Evolutionary conservation across 2,329 filamentous ascomycete species (phyloP), one percentile per base, ranked within the genome.

Genomic region (Calonectria pseudoturangicola): DNA sequence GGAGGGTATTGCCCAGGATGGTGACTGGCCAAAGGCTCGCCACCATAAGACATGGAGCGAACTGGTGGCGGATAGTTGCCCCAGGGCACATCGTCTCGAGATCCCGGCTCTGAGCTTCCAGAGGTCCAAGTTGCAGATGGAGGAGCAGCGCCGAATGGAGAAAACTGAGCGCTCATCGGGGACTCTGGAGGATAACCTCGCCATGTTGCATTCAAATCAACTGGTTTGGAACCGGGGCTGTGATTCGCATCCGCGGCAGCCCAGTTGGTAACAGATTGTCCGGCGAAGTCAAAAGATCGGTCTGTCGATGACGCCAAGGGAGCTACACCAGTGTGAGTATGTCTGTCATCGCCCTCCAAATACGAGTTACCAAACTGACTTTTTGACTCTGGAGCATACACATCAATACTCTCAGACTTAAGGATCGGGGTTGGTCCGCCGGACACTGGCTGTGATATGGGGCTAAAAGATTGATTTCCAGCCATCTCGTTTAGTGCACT

Each of bases 1-100:
- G 84, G 77, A n/a, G 85, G 79, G 70, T 87, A 89, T 28, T 85
- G 84, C 1, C 79, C 73, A 21, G 84, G 78, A 27, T 83, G 81
- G 10, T 84, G 84, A 62, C 80, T 79, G 4, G 78, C 72, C 68
- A 84, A 77, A 43, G 81, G 79, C 21, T 89, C 88, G 50, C 85
- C 84, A 33, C 87, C 84, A 62, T 87, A 89, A 0, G 88, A 89
- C 77, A 89, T 81, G 5, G 88, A 89, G 54, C 88, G 85, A 33
- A 82, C 78, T 16, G 84, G 83, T 7, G 86, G 83, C 2, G 85
- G 80, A 85, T 89, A 70, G 80, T 82, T 64, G 76, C 82, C 86
- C 83, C 88, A 90, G 9, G 81, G 77, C 71, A 88, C 81, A 27
- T 89, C 87, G 54, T 87, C 86, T 21, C 86, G 84, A 48, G 84